These are phyloP conservation scores for Daldinia concentrica DNA, from an alignment of 495 filamentous ascomycete genomes.

Conservation along the genomic window DNA sequence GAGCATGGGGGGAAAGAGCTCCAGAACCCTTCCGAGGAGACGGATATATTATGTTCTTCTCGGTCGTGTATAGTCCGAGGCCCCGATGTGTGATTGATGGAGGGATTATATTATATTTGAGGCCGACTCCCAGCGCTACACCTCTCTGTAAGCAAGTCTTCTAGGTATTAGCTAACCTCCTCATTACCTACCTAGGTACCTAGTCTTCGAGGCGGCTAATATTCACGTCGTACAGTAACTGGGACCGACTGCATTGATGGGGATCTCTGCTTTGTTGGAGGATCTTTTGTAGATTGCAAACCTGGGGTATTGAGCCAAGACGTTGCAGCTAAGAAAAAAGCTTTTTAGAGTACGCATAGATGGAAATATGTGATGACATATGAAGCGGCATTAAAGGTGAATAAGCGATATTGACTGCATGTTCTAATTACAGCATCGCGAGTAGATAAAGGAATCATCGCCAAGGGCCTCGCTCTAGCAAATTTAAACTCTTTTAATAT, in stretches of 20 bases:
- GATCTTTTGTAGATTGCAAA: slow-evolving; percentile 1
- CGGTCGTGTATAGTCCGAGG: slow-evolving; percentile 17
- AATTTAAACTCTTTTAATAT: slow-evolving; percentile 5
- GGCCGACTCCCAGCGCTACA: slow-evolving; percentile 12
- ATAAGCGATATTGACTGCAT: slow-evolving; percentile 16
- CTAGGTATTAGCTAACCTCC: neutral
- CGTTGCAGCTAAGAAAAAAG: neutral
- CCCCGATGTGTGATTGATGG: slow-evolving; percentile 13
- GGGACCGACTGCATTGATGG: neutral
- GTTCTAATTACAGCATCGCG: slow-evolving; percentile 36
- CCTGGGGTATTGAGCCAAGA: slow-evolving; percentile 1
- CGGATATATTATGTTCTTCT: slow-evolving; percentile 6
- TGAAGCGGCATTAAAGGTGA: slow-evolving; percentile 3
- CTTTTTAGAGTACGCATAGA: neutral
- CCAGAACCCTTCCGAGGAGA: neutral
- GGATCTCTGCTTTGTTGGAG: slow-evolving; percentile 14
- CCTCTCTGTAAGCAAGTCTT: neutral
- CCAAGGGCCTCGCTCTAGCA: neutral
- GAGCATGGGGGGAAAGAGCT: neutral
- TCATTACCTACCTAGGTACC: neutral
- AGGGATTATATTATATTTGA: slow-evolving; percentile 13
- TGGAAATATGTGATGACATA: neutral
- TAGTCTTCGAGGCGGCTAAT: slow-evolving; percentile 29
- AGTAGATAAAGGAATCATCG: slow-evolving; percentile 3
- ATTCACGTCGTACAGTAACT: slow-evolving; percentile 17